Evolutionary conservation across 1,284 basidiomycete species (phyloP).

Genomic region (Termitomyces sp.): DNA sequence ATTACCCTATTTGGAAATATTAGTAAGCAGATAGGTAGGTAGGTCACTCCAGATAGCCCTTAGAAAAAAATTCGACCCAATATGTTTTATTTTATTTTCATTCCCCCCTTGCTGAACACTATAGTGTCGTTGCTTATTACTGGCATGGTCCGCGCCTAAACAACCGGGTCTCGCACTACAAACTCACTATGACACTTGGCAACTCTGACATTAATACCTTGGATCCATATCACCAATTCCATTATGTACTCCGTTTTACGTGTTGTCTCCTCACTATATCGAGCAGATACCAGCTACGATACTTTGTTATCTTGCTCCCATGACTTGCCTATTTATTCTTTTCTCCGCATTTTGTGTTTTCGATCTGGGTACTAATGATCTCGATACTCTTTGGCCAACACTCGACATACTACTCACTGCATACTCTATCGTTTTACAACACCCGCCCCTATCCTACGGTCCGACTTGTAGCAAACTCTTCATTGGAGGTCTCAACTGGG

Average conservation of each 20-base stretch:
- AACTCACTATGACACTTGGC: no score
- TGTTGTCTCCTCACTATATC: slow-evolving; percentile 16
- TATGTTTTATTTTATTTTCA: no score
- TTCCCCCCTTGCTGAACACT: no score
- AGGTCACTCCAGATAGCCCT: no score
- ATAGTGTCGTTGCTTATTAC: no score
- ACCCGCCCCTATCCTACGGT: slow-evolving; percentile 26
- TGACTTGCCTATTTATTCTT: slow-evolving; percentile 14
- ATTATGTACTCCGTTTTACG: slow-evolving; percentile 16
- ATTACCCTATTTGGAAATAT: no score
- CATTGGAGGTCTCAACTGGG: slow-evolving; percentile 96
- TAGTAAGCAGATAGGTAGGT: no score
- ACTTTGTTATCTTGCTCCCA: slow-evolving; percentile 25
- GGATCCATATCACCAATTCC: no score
- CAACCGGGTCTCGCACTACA: no score
- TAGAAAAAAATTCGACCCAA: no score
- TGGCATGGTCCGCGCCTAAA: no score
- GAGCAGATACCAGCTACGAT: slow-evolving; percentile 29
- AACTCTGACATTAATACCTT: no score
- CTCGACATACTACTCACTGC: slow-evolving; percentile 33
- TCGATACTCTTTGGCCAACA: slow-evolving; percentile 22
- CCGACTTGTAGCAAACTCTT: slow-evolving; percentile 88
- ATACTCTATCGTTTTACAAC: slow-evolving; percentile 27
- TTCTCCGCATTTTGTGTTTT: slow-evolving; percentile 17
- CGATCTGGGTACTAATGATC: slow-evolving; percentile 20